Conservation (phyloP, 257 asterid species). For the Parsonsia alboflavescens region DNA sequence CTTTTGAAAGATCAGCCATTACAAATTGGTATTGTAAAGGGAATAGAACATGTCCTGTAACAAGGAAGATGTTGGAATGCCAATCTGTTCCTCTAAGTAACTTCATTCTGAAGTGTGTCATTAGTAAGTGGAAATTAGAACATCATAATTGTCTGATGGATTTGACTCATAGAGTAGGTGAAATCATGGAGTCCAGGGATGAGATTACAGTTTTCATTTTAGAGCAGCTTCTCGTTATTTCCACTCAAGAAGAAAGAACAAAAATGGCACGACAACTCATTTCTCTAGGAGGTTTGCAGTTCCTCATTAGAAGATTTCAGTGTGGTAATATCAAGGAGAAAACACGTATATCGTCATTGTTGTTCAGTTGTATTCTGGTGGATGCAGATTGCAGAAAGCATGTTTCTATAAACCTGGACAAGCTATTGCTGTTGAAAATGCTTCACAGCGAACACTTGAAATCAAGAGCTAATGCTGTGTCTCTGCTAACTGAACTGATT, state of each 20-base stretch:
- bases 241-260: constrained; percentile 44
- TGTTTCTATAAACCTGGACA: constrained; percentile 40
- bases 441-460: constrained; percentile 36
- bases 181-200: constrained; percentile 22
- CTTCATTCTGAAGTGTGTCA: constrained; percentile 57
- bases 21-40: constrained; percentile 51
- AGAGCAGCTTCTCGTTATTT: constrained; percentile 41
- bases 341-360: constrained; percentile 32
- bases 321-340: constrained; percentile 42
- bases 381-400: constrained; percentile 42
- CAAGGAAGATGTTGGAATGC: constrained; percentile 41
- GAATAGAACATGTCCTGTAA: constrained; percentile 54
- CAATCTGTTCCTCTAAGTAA: constrained; percentile 50
- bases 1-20: constrained; percentile 63
- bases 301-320: constrained; percentile 44
- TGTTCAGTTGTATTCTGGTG: constrained; percentile 51
- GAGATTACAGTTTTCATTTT: constrained; percentile 32
- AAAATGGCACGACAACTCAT: constrained; percentile 36
- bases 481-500: constrained; percentile 48
- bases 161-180: constrained; percentile 29
- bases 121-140: constrained; percentile 55
- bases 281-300: constrained; percentile 54
- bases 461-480: constrained; percentile 33
- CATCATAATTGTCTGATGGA: constrained; percentile 34
- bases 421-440: constrained; percentile 35